Percentiles rank a stretch among this genome's conserved stretches.
Evolutionary conservation across 257 asterid species (phyloP).

Genomic region (Parsonsia alboflavescens): DNA sequence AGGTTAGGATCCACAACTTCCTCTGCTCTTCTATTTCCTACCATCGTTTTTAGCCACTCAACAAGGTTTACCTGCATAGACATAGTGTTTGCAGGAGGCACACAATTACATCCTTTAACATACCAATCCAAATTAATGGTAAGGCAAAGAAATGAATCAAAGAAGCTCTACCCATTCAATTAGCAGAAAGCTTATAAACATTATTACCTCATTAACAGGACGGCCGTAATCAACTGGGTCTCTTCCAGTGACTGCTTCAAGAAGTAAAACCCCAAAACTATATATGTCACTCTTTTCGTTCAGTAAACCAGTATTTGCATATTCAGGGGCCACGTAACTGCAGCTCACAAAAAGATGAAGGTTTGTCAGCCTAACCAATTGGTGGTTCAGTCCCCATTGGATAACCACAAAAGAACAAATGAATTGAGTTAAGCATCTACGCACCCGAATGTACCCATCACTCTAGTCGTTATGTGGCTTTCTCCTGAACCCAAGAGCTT

Average conservation of each 20-base stretch:
- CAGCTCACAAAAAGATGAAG: conserved; percentile 20
- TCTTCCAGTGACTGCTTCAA: conserved; percentile 89
- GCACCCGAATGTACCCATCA: conserved; percentile 99
- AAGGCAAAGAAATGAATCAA: neutral
- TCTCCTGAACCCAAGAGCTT: conserved; percentile 92
- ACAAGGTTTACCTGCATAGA: conserved; percentile 82
- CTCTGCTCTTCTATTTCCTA: conserved; percentile 81
- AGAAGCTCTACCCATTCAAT: neutral
- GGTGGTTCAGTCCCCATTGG: neutral
- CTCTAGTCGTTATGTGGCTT: conserved; percentile 94
- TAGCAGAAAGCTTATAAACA: conserved; percentile 8
- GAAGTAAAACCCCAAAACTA: conserved; percentile 88
- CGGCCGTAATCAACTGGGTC: conserved; percentile 96
- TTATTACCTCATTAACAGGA: conserved; percentile 70
- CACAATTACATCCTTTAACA: neutral
- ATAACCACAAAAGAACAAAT: conserved; percentile 2
- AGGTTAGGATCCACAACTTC: conserved; percentile 86
- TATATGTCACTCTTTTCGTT: conserved; percentile 91
- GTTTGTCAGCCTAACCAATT: conserved; percentile 7
- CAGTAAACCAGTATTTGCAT: conserved; percentile 87
- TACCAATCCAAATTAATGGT: neutral
- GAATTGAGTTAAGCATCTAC: conserved; percentile 7
- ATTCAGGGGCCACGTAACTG: conserved; percentile 98
- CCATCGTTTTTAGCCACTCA: conserved; percentile 98
- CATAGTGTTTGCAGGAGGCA: conserved; percentile 9